Base-by-base conservation (phyloP, 2,329 filamentous ascomycete species). In the Hymenoscyphus fraxineus region DNA sequence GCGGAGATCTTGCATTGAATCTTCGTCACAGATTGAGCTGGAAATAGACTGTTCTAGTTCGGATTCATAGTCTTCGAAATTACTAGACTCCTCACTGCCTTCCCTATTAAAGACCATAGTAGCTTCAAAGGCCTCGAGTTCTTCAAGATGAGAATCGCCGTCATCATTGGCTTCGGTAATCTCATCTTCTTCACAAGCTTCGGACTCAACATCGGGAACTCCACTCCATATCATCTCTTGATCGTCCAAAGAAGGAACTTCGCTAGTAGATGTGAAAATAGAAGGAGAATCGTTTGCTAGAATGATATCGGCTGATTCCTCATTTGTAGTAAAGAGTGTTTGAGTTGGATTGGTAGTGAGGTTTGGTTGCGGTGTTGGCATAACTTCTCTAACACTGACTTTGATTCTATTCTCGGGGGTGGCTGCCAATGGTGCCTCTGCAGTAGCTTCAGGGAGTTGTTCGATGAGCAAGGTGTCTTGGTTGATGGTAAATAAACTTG, bases 401-500 rank as follows among this genome's bases (percentile, higher is more conserved):
- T 54, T 54, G 19, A 54, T 27, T 27, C 22, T 19, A 10, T 54
- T 54, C 22, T 54, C 47, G 12, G 47, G 47, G 10, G 47, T 54
- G 13, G 19, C 22, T 54, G 19, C 12, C 1, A 13, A 27, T 54
- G 47, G 47, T 27, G 47, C 47, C 19, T 54, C 47, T 54, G 19
- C 3, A 27, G n/a, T 13, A 22, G 47, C 3, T 15, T 27, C 47
- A 12, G 47, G 47, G 15, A 54, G 19, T 54, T 54, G 47, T 54
- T 54, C 47, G 19, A 32, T 57, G 55, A 57, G 32, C 27, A 57
- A 15, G 13, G 55, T 38, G n/a, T 38, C 54, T 62, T 58, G 54
- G 39, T 44, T 38, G 10, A 27, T 38, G 35, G 51, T 40, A 31
- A 64, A 35, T 12, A 66, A 66, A 27, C 65, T 69, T 16, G 59